Conservation (phyloP, 352 stramenopile species). For the Phytophthora crassamura region DNA sequence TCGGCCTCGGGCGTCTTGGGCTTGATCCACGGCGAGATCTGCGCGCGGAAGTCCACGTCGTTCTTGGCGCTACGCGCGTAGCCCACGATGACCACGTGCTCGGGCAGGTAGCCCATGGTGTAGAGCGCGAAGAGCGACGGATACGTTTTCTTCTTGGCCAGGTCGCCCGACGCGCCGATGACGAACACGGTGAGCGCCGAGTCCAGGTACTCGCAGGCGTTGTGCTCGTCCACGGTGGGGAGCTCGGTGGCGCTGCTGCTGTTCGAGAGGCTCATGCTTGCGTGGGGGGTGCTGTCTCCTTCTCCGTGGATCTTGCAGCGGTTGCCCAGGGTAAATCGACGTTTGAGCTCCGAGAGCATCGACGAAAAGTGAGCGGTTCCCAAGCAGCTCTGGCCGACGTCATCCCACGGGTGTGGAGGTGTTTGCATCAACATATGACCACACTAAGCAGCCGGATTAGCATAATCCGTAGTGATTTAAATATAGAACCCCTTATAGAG, state of each 20-base stretch:
- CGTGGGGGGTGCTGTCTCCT: constrained; percentile 33
- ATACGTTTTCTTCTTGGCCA: constrained; percentile 94
- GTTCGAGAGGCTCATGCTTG: constrained; percentile 47
- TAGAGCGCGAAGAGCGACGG: constrained; percentile 92
- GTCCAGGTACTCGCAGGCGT: constrained; percentile 74
- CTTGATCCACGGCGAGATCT: constrained; percentile 76
- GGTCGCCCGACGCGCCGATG: constrained; percentile 86
- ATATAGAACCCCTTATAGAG: neutral
- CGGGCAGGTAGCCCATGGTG: constrained; percentile 75
- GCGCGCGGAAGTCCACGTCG: constrained; percentile 86
- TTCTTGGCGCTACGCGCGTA: constrained; percentile 85
- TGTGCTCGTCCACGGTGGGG: constrained; percentile 49
- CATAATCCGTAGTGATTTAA: neutral
- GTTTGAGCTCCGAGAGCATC: constrained; percentile 57
- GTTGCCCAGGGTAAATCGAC: constrained; percentile 45
- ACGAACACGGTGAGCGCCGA: constrained; percentile 85
- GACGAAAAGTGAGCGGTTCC: constrained; percentile 9
- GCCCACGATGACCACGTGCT: constrained; percentile 86
- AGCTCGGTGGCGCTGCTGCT: constrained; percentile 27
- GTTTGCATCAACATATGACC: constrained; percentile 41
- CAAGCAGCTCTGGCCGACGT: constrained; percentile 24
- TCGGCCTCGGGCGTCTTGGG: constrained; percentile 53
- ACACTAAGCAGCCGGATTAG: constrained; percentile 2
- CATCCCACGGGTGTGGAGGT: constrained; percentile 1
- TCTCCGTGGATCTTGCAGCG: constrained; percentile 46